A percentile compares a stretch with the other conserved stretches of the same genome.
Conservation (phyloP, 768 basidiomycete species). For the Suillus americanus region DNA sequence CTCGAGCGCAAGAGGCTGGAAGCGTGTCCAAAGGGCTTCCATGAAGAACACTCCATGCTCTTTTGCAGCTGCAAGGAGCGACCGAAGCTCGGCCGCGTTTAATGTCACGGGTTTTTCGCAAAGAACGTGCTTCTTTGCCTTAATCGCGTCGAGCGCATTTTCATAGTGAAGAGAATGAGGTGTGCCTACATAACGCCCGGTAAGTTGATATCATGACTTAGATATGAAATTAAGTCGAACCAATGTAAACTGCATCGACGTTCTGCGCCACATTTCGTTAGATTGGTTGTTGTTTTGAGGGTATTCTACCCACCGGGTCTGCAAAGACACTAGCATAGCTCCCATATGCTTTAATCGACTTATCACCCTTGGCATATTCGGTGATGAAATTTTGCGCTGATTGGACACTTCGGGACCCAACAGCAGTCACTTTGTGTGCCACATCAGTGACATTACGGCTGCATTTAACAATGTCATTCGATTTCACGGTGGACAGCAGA, state of each 20-base stretch:
- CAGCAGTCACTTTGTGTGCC: conserved; percentile 65
- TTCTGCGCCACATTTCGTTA: conserved; percentile 38
- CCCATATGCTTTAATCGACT: conserved; percentile 65
- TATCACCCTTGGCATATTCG: conserved; percentile 46
- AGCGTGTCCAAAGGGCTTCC: conserved; percentile 90
- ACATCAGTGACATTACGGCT: conserved; percentile 71
- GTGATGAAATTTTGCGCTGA: conserved; percentile 73
- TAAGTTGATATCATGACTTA: background rate
- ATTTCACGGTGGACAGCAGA: background rate
- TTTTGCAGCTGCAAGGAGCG: conserved; percentile 71
- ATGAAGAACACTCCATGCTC: conserved; percentile 83
- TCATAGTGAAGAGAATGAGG: conserved; percentile 84
- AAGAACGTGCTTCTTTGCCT: conserved; percentile 80
- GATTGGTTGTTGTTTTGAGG: conserved; percentile 6
- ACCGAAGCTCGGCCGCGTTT: conserved; percentile 73
- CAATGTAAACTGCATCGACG: conserved; percentile 79
- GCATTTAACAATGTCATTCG: background rate
- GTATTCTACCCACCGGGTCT: conserved; percentile 51
- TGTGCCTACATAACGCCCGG: conserved; percentile 49
- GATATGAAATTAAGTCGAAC: conserved; percentile 26
- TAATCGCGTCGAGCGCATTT: conserved; percentile 73
- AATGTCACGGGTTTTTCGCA: conserved; percentile 88
- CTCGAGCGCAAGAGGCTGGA: conserved; percentile 67
- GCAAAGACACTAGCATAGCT: conserved; percentile 73
- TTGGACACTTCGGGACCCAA: conserved; percentile 71